Base-by-base conservation (phyloP, 306 rosid genomes). In the Cajanus cajan region DNA sequence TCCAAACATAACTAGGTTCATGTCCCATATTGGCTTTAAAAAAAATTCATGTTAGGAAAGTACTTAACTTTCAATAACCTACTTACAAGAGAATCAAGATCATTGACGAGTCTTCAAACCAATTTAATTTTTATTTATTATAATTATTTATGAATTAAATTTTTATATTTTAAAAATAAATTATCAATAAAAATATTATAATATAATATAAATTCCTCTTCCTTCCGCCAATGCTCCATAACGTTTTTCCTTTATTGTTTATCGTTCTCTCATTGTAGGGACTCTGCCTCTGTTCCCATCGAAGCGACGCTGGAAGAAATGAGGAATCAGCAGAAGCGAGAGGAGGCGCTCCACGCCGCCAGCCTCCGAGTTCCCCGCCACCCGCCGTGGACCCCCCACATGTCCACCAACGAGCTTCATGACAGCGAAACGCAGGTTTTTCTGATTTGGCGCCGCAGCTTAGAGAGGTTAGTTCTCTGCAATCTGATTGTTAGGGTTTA, bases 361-460 rank as follows among this genome's bases (percentile, higher is more conserved):
- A 90, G 96, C 83, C 94, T 95, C 69, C 87, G 87, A 57, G 94
- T 95, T 71, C 98, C 98, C 0, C 96, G 98, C 43, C 87, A 98
- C 83, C 99, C 99, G 5, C 85, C 82, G 0, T 95, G 99, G 99
- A 90, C 40, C 72, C 64, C 93, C 24, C 78, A 47, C 28, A 95
- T 95, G 97, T 88, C 98, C 6, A 85, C 90, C 37, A 93, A 91
- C 13, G 90, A 91, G 90, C 99, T 95, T 62, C 96, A 95, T 73
- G 84, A 81, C 36, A 93, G 87, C 76, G 99, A 95, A 80, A 85
- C 81, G 65, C 96, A 86, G 24, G 69, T 96, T 45, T 95, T 95
- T 85, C 86, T 95, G 77, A 50, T 13, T 31, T 95, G 99, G 99
- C 98, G 99, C 51, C 93, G 92, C 77, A 86, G 83, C 85, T 89